Conservation (phyloP, 1,284 basidiomycete genomes). For the Caloboletus firmus region DNA sequence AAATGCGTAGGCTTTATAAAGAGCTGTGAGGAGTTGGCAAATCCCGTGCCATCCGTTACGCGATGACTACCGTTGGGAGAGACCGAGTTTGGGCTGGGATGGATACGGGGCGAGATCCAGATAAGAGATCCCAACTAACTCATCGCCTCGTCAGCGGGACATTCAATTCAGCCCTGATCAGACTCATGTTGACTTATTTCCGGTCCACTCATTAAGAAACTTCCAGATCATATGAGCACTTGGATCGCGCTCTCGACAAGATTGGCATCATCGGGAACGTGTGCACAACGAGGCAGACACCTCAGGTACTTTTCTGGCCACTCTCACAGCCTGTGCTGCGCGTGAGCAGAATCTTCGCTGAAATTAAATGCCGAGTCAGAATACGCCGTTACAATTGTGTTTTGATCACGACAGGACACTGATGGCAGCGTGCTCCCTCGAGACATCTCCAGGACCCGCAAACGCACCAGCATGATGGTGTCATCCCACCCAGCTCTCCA, state of each 20-base stretch:
- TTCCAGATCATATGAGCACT: slow-evolving; percentile 12
- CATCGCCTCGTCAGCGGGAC: slow-evolving; percentile 20
- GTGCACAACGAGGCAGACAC: slow-evolving; percentile 32
- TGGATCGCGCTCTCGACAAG: slow-evolving; percentile 28
- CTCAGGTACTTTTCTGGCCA: slow-evolving; percentile 5
- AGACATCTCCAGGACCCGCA: slow-evolving; percentile 4
- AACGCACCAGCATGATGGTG: slow-evolving; percentile 1
- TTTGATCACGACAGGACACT: slow-evolving; percentile 5
- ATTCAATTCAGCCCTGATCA: slow-evolving; percentile 24
- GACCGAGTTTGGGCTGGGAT: slow-evolving; percentile 1
- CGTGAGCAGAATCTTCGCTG: slow-evolving; percentile 12
- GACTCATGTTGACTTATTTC: slow-evolving; percentile 31
- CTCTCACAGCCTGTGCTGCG: slow-evolving; percentile 22
- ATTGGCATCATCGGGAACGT: slow-evolving; percentile 33
- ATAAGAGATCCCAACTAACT: slow-evolving; percentile 17
- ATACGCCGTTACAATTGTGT: background rate
- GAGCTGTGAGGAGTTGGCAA: slow-evolving; percentile 16
- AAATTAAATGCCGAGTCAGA: slow-evolving; percentile 28
- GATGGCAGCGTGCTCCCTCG: slow-evolving; percentile 13
- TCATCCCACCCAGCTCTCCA: background rate
- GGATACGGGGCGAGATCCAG: slow-evolving; percentile 22
- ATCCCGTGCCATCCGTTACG: slow-evolving; percentile 33
- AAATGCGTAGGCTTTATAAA: slow-evolving; percentile 25
- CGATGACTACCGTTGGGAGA: slow-evolving; percentile 7
- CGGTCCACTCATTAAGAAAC: slow-evolving; percentile 21